A percentile compares a stretch with the other conserved stretches of the same genome.
Evolutionary conservation across 495 filamentous ascomycete genomes (phyloP).

Genomic region (Parathielavia hyrcaniae): DNA sequence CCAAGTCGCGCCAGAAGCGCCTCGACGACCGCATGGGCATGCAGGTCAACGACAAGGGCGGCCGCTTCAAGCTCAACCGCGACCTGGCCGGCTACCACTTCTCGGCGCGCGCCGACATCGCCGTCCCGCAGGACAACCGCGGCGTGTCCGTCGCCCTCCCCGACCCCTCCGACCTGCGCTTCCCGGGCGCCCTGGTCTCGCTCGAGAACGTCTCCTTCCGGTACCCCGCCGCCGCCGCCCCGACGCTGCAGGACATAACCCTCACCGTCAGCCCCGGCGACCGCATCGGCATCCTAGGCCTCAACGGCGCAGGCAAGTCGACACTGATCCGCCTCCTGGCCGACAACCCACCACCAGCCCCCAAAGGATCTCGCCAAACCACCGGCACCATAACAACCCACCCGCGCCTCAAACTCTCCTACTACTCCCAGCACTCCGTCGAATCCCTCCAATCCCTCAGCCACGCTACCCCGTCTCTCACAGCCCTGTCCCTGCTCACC

Average conservation of each 20-base stretch:
- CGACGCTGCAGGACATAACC: conserved; percentile 50
- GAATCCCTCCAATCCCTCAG: conserved; percentile 52
- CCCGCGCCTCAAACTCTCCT: conserved; percentile 59
- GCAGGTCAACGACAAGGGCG: conserved; percentile 61
- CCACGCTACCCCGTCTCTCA: conserved; percentile 45
- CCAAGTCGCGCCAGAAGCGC: conserved; percentile 72
- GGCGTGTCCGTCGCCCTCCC: conserved; percentile 52
- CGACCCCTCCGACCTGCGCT: conserved; percentile 59
- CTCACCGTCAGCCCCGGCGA: conserved; percentile 63
- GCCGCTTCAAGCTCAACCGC: conserved; percentile 70
- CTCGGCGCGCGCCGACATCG: conserved; percentile 56
- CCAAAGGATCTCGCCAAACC: conserved; percentile 32
- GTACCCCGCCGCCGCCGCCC: conserved; percentile 36
- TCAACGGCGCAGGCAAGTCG: conserved; percentile 71
- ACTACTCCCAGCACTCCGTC: conserved; percentile 73
- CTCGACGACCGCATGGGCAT: conserved; percentile 73
- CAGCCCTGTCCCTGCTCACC: conserved; percentile 56
- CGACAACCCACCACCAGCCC: conserved; percentile 31
- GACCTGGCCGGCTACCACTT: conserved; percentile 58
- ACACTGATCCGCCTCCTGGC: conserved; percentile 59
- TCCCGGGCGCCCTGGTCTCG: conserved; percentile 64
- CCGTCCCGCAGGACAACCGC: conserved; percentile 60
- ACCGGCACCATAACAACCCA: conserved; percentile 55
- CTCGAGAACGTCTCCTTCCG: conserved; percentile 58
- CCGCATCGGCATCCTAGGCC: conserved; percentile 64